Evolutionary conservation across 176 grass and related monocot genomes (phyloP).

Genomic region (Oryza coarctata): DNA sequence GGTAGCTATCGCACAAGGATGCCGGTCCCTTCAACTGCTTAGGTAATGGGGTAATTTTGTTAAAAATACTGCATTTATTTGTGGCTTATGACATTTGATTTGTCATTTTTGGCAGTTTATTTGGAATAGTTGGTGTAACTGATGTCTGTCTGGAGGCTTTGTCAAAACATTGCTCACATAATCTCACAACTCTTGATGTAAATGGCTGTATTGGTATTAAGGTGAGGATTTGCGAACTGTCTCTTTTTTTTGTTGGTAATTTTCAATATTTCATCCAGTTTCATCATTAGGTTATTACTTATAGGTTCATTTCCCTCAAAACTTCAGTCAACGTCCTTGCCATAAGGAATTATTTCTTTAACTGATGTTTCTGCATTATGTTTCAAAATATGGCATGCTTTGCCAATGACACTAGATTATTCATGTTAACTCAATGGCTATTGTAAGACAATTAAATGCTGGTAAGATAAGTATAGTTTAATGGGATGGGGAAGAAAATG

Average conservation of each 20-base stretch:
- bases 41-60: constrained; percentile 51
- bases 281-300: neutral
- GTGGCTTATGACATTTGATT: constrained; percentile 16
- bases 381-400: too few relatives aligned
- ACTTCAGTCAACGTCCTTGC: neutral
- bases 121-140: constrained; percentile 86
- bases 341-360: neutral
- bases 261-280: neutral
- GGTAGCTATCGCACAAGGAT: constrained; percentile 69
- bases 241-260: too few relatives aligned
- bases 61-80: neutral
- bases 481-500: neutral
- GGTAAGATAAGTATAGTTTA: neutral
- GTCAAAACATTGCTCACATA: constrained; percentile 59
- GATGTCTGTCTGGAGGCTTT: constrained; percentile 73
- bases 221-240: constrained; percentile 35
- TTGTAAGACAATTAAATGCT: neutral
- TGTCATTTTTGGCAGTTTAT: constrained; percentile 52
- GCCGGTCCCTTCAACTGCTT: constrained; percentile 59
- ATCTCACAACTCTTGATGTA: constrained; percentile 83
- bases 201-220: constrained; percentile 90
- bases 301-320: neutral
- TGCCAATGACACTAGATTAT: neutral
- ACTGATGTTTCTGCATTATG: neutral
- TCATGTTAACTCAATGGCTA: neutral